A percentile compares a stretch with the other conserved stretches of the same genome.
phyloP scores from a whole-genome alignment of 2,329 filamentous ascomycete species.

The Pyrenophora graminea region DNA sequence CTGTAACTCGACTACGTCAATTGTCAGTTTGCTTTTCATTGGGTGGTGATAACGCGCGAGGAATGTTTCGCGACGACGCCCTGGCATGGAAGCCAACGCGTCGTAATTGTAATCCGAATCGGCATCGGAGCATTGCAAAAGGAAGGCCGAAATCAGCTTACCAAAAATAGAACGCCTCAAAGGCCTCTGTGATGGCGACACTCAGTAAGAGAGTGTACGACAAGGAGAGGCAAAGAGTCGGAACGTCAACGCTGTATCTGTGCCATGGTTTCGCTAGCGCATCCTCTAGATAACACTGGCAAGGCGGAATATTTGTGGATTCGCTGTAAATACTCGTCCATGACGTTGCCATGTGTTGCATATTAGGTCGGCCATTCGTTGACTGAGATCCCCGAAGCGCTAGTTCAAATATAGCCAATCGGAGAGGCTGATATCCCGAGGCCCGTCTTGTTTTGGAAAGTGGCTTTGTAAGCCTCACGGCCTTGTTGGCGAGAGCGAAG shows the following conservation, averaged over 20 bases:
- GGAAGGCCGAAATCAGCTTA: slow-evolving; percentile 22
- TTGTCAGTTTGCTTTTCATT: slow-evolving; percentile 10
- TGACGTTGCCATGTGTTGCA: slow-evolving; percentile 21
- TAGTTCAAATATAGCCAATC: not conserved
- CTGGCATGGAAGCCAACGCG: not conserved
- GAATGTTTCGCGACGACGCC: slow-evolving; percentile 1
- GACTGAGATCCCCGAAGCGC: not conserved
- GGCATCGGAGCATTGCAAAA: slow-evolving; percentile 11
- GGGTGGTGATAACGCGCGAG: not conserved
- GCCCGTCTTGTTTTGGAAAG: not conserved
- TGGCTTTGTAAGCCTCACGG: not conserved
- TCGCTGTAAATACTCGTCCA: slow-evolving; percentile 11
- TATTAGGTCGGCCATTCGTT: slow-evolving; percentile 2
- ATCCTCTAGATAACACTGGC: not conserved
- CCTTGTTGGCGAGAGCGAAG: not conserved
- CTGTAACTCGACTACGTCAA: slow-evolving; percentile 15
- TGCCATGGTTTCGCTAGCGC: slow-evolving; percentile 23
- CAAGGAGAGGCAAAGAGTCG: not conserved
- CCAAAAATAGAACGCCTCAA: slow-evolving; percentile 22
- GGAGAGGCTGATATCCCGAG: too few species aligned
- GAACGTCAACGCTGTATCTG: slow-evolving; percentile 13
- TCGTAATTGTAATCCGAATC: slow-evolving; percentile 13
- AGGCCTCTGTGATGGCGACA: slow-evolving; percentile 4
- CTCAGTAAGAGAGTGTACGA: not conserved
- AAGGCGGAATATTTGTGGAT: slow-evolving; percentile 7